Conservation (phyloP, 352 stramenopile genomes). For the Phytophthora macrochlamydospora region DNA sequence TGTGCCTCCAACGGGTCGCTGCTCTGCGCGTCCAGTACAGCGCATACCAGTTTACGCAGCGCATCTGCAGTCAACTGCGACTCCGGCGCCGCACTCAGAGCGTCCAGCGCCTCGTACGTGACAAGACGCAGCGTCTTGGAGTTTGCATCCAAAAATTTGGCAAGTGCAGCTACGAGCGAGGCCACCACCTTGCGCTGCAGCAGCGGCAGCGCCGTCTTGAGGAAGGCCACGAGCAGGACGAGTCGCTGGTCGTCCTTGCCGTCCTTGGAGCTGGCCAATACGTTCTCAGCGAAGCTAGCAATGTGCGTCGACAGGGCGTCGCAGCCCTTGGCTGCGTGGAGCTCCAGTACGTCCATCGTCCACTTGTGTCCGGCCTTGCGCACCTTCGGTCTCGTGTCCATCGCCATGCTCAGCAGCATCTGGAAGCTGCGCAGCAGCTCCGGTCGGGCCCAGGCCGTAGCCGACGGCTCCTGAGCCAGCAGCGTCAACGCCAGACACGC, state of each 20-base stretch:
- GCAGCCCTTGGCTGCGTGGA: conserved; percentile 71
- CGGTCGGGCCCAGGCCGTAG: conserved; percentile 62
- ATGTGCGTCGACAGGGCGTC: conserved; percentile 88
- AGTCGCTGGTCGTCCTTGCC: conserved; percentile 77
- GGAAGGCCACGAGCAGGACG: conserved; percentile 81
- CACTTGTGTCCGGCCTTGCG: conserved; percentile 82
- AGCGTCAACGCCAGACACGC: conserved; percentile 68
- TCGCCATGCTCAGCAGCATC: conserved; percentile 75
- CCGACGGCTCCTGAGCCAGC: conserved; percentile 74
- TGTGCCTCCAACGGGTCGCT: conserved; percentile 67
- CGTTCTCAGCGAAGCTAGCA: conserved; percentile 86
- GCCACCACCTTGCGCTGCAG: conserved; percentile 82
- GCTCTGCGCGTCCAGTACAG: conserved; percentile 65
- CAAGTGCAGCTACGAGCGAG: conserved; percentile 74
- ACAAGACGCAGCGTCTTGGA: conserved; percentile 81
- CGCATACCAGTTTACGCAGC: conserved; percentile 64
- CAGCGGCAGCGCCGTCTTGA: conserved; percentile 78
- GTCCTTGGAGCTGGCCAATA: conserved; percentile 56
- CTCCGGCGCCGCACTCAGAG: conserved; percentile 50
- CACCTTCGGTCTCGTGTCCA: conserved; percentile 83
- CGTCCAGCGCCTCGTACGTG: conserved; percentile 77
- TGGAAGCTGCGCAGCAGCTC: conserved; percentile 82
- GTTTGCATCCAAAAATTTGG: conserved; percentile 76
- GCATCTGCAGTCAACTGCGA: conserved; percentile 72
- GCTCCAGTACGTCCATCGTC: conserved; percentile 73